These are phyloP conservation scores for Debaryomyces nepalensis DNA, from an alignment of 1,139 yeast species.

Conservation along the genomic window DNA sequence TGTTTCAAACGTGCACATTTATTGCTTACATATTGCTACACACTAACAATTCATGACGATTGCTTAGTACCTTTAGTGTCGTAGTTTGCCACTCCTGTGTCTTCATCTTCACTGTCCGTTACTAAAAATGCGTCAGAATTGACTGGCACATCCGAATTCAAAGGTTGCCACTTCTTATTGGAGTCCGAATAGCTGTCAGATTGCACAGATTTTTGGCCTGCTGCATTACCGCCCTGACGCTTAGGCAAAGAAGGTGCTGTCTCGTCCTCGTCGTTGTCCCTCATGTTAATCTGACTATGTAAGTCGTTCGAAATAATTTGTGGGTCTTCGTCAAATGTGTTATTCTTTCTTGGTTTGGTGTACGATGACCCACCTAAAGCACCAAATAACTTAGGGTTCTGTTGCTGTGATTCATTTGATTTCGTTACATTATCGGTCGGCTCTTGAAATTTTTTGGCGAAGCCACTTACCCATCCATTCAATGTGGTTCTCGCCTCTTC, in stretches of 20 bases:
- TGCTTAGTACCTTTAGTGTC: conserved; percentile 2
- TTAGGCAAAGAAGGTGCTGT: conserved; percentile 50
- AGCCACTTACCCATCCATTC: conserved; percentile 79
- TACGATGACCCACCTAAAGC: conserved; percentile 53
- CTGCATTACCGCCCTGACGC: conserved; percentile 23
- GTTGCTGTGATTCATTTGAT: conserved; percentile 11
- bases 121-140: conserved; percentile 76
- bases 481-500: conserved; percentile 84
- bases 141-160: conserved; percentile 59
- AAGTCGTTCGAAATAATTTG: conserved; percentile 58
- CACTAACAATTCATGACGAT: background rate
- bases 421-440: conserved; percentile 19
- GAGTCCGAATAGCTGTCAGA: conserved; percentile 16
- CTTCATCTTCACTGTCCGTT: conserved; percentile 80
- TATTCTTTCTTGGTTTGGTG: conserved; percentile 33
- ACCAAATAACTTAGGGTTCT: conserved; percentile 47
- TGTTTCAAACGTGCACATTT: background rate
- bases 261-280: conserved; percentile 45
- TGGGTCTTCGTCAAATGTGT: conserved; percentile 58
- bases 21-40: background rate
- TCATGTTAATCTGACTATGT: conserved; percentile 56
- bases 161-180: conserved; percentile 63
- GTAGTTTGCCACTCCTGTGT: conserved; percentile 23
- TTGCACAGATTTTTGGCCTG: conserved; percentile 4
- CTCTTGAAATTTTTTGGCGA: conserved; percentile 57